Base-by-base conservation (phyloP, 2,329 filamentous ascomycete genomes). In the Apiospora rasikravindrae region DNA sequence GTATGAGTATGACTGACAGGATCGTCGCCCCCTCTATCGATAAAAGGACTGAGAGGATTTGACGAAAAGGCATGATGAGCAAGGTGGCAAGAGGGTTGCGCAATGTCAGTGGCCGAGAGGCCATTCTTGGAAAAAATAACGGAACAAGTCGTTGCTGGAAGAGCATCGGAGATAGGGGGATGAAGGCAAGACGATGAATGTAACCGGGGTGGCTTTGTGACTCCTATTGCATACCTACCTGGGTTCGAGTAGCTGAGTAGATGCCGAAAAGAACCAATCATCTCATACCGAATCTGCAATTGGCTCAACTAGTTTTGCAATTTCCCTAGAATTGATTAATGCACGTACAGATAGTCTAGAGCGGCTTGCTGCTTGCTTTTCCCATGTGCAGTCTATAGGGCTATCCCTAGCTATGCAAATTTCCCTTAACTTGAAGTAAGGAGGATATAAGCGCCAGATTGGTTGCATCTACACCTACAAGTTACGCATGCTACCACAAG, bases 271-370 rank as follows among this genome's bases (percentile, higher is more conserved):
- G 16, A n/a, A 19, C 53, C 57, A 64, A 64, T 64, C 57, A 64
- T 64, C 57, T 40, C 19, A 37, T 40, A 64, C 57, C 57, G n/a
- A 64, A 64, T n/a, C 57, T 64, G 57, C 57, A n/a, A 64, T 64
- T 64, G 57, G 57, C 33, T 64, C 33, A 40, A 19, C 57, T 40
- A 64, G 40, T 64, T 64, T 64, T 64, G 57, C 33, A 64, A 64
- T 64, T 64, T 64, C 57, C 57, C 33, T 64, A 64, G 22, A 64
- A 40, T 64, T 40, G 57, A 64, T 64, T 64, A 40, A 64, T 40
- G 57, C 57, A 64, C n/a, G 57, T n/a, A n/a, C 33, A 40, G 6
- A 40, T 40, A 22, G 10, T 40, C n/a, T n/a, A 19, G n/a, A 40
- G 57, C 57, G 57, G 57, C 57, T 64, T 37, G 57, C 29, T 64